A percentile compares a stretch with the other conserved stretches of the same genome.
Evolutionary conservation across 164 flowering plant species (phyloP).

Genomic region (Chimonanthus salicifolius): DNA sequence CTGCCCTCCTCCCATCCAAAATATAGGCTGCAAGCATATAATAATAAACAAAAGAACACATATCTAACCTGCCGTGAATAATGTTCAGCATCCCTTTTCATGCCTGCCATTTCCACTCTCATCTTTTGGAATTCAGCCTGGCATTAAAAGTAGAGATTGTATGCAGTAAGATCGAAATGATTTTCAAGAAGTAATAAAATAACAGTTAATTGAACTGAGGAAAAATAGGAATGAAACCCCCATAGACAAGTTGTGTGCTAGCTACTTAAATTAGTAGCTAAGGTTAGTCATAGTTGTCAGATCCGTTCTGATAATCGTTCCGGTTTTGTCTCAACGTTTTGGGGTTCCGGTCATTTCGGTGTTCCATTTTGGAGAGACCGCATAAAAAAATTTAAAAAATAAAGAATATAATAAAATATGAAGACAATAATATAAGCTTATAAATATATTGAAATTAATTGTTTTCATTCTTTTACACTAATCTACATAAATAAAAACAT

Average conservation of each 20-base stretch:
- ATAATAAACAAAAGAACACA: background rate
- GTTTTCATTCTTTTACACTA: no score
- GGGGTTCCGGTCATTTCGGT: no score
- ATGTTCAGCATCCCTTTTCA: conserved; percentile 99
- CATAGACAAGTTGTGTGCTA: background rate
- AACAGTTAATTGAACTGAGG: background rate
- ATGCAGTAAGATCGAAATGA: background rate
- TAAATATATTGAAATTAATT: no score
- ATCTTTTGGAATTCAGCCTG: conserved; percentile 94
- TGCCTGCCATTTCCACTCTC: conserved; percentile 99
- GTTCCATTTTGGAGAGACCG: no score
- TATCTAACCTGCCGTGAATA: conserved; percentile 82
- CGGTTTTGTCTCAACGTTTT: no score
- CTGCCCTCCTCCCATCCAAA: background rate
- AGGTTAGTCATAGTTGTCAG: no score
- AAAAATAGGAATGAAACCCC: background rate
- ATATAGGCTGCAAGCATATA: background rate
- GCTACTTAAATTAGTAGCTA: background rate
- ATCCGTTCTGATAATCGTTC: no score
- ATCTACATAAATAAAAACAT: no score
- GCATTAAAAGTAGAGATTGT: conserved; percentile 6
- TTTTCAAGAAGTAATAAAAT: background rate
- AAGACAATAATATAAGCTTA: no score
- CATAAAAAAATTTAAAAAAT: no score
- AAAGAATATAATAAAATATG: no score